Evolutionary conservation across 257 asterid genomes (phyloP), one percentile per base, ranked within the genome.

Genomic region (Solanum pinnatisectum): DNA sequence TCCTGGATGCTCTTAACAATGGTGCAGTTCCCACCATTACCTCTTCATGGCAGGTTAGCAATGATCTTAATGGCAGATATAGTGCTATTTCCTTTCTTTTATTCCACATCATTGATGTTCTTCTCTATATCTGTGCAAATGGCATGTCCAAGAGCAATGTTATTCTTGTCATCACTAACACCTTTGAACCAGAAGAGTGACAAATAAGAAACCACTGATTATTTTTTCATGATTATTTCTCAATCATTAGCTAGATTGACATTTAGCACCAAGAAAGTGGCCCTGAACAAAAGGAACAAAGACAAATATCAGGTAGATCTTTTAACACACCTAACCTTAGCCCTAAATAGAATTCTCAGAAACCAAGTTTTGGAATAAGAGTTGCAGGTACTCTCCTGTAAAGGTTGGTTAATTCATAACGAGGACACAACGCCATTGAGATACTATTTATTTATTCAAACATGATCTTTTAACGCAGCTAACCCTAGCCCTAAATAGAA

Each of bases 21-120:
- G 99, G 99, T 33, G 99, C 99, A 1, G 99, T 95, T 86, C 99
- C 99, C 52, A 97, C 98, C 88, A 97, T 97, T 90, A 93, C 98
- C 56, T 97, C 99, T 86, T 97, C 99, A 44, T 97, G 99, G 99
- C 98, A 95, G 99, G 99, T 97, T 84, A 74, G 94, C 85, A 79
- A 49, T 49, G 11, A 18, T 49, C 42, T 82, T 82, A 30, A 10
- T 81, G 85, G 68, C 10, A 16, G 85, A 81, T 81, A 30, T 79
- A 5, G 39, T 79, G 85, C 9, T 18, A 44, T 78, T 79, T 12
- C 35, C 60, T 77, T 39, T 79, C 16, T 20, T 10, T 74, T 74
- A 16, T 36, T 37, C 85, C 68, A 44, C 40, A 30, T 46, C 27
- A 46, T 39, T 39, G 40, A 16, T 20, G 27, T 81, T 81, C 25